Conservation (phyloP, 352 stramenopile genomes). For the Pythium volutum region DNA sequence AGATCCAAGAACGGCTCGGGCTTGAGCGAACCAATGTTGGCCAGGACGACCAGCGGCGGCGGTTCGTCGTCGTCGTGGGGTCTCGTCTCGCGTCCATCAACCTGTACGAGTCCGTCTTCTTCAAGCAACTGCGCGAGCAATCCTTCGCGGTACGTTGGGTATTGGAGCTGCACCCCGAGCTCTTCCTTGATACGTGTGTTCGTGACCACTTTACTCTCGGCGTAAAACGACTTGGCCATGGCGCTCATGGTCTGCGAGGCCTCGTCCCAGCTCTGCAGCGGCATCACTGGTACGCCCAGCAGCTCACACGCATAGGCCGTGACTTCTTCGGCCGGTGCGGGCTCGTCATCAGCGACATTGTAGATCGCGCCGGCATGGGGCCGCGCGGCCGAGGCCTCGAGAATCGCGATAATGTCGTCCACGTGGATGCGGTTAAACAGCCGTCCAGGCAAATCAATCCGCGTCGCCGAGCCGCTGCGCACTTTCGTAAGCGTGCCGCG, state of each 20-base stretch:
- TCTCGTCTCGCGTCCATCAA: conserved; percentile 1
- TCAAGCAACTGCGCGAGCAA: conserved; percentile 75
- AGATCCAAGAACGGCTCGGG: conserved; percentile 69
- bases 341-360: conserved; percentile 90
- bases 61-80: conserved; percentile 9
- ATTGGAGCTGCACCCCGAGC: conserved; percentile 62
- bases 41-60: conserved; percentile 49
- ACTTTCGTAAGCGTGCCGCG: conserved; percentile 81
- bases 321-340: conserved; percentile 75
- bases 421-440: conserved; percentile 91
- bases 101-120: conserved; percentile 39
- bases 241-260: conserved; percentile 72
- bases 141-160: conserved; percentile 82
- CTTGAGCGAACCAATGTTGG: conserved; percentile 75
- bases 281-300: conserved; percentile 43
- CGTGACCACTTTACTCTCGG: conserved; percentile 76
- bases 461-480: conserved; percentile 52
- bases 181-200: conserved; percentile 77
- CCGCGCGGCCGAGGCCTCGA: conserved; percentile 61
- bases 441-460: conserved; percentile 71
- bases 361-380: conserved; percentile 74
- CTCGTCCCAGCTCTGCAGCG: conserved; percentile 68
- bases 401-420: conserved; percentile 83
- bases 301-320: conserved; percentile 77
- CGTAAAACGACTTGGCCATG: conserved; percentile 87